Evolutionary conservation across 2,329 filamentous ascomycete species (phyloP), one percentile per base, ranked within the genome.

Genomic region (Fusarium dimerum): DNA sequence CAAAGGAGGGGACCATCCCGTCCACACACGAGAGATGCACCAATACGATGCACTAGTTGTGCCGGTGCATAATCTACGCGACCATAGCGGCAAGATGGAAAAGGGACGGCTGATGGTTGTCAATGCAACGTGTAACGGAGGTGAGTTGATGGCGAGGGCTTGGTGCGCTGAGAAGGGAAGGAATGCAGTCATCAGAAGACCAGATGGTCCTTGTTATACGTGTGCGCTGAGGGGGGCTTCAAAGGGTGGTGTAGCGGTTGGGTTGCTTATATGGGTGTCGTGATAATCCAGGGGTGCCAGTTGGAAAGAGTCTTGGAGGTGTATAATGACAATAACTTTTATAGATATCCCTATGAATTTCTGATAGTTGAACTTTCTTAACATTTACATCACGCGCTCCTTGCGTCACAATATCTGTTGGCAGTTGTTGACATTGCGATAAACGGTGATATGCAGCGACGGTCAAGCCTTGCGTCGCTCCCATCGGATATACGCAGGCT

Each of bases 401-500:
- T 10, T 15, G 7, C 20, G 7, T 26, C 20, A 7, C 20, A 7
- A 16, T 16, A 9, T 39, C 36, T 39, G 4, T 39, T 48, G 46
- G 46, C 39, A 43, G 32, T 32, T n/a, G 6, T 49, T 49, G 20
- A 49, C 43, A 41, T 29, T 34, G 11, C 39, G 20, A 26, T 7
- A 26, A 7, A 26, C 4, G 20, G 20, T 26, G 20, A 26, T 7
- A 7, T 26, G 20, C 7, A 26, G 20, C 20, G 20, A 26, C 7
- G 20, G 7, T 26, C 20, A 36, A 12, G 32, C 13, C 46, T 57
- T 52, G 8, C 68, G 61, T 36, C 66, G 52, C 48, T 70, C 64
- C 73, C 71, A 76, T 6, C 63, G 57, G n/a, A 73, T 56, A 34
- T 61, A 51, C 0, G 70, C 63, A 5, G 72, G 69, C 48, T 68